phyloP scores from a whole-genome alignment of 495 filamentous ascomycete genomes.

The Tuber brumale region DNA sequence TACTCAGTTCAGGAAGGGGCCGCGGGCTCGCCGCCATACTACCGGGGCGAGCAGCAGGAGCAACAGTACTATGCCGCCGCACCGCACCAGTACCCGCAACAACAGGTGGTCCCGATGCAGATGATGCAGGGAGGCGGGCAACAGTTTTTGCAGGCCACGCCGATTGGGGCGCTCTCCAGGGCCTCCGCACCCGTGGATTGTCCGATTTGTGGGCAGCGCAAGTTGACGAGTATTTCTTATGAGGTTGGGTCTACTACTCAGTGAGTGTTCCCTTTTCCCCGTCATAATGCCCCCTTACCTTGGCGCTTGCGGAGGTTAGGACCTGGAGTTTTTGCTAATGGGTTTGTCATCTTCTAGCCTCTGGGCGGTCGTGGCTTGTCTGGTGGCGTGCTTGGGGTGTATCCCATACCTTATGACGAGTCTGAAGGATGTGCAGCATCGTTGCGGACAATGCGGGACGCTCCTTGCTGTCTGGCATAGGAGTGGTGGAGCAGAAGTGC shows the following conservation, averaged over 20 bases:
- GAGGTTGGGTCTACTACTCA: conserved; percentile 24
- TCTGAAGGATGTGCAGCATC: conserved; percentile 31
- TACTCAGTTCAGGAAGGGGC: neutral
- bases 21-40: neutral
- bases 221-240: conserved; percentile 2
- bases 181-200: conserved; percentile 28
- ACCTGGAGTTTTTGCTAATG: neutral
- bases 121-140: neutral
- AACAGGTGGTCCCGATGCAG: neutral
- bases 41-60: neutral
- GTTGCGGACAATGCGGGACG: conserved; percentile 16
- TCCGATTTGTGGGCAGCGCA: conserved; percentile 18
- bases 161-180: conserved; percentile 7
- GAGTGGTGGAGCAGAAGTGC: conserved; percentile 27
- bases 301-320: neutral
- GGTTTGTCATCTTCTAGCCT: conserved; percentile 14
- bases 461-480: conserved; percentile 30
- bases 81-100: neutral
- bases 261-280: conserved; percentile 8
- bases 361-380: conserved; percentile 16
- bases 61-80: neutral
- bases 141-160: conserved; percentile 12
- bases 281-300: neutral
- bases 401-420: conserved; percentile 24
- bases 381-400: conserved; percentile 19